Evolutionary conservation across 2,329 filamentous ascomycete genomes (phyloP).

Genomic region (Xylariomycetidae sp.): DNA sequence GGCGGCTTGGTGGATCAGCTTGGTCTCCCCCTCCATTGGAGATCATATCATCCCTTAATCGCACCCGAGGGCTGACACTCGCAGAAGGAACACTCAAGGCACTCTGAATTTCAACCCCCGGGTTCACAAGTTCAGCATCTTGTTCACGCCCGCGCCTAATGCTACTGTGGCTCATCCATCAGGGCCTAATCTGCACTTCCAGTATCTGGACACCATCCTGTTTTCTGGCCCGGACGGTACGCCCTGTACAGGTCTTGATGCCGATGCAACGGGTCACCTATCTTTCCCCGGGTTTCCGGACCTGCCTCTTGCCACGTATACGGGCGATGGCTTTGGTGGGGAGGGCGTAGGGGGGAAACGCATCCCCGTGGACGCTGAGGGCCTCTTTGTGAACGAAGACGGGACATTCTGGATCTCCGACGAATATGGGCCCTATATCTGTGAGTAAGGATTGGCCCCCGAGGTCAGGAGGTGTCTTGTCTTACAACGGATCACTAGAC

Average conservation of each 20-base stretch:
- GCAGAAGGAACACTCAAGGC: constrained; percentile 58
- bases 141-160: constrained; percentile 46
- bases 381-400: constrained; percentile 55
- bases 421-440: constrained; percentile 68
- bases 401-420: constrained; percentile 65
- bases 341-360: constrained; percentile 53
- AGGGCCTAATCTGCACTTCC: constrained; percentile 55
- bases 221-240: constrained; percentile 59
- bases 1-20: too few species aligned
- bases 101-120: constrained; percentile 64
- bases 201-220: constrained; percentile 61
- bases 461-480: not conserved
- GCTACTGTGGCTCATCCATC: constrained; percentile 51
- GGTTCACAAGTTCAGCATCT: constrained; percentile 63
- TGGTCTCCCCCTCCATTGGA: too few species aligned
- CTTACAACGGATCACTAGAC: constrained; percentile 13
- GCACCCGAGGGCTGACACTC: not conserved
- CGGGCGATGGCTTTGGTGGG: constrained; percentile 64
- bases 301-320: constrained; percentile 59
- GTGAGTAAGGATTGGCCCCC: constrained; percentile 34
- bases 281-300: constrained; percentile 55
- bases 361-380: constrained; percentile 62
- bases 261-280: constrained; percentile 47
- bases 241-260: constrained; percentile 61
- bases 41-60: too few species aligned